Percentiles rank a stretch among this genome's conserved stretches.
Evolutionary conservation across 441 rosid species (phyloP).

Genomic region (Flueggea neowawraea): DNA sequence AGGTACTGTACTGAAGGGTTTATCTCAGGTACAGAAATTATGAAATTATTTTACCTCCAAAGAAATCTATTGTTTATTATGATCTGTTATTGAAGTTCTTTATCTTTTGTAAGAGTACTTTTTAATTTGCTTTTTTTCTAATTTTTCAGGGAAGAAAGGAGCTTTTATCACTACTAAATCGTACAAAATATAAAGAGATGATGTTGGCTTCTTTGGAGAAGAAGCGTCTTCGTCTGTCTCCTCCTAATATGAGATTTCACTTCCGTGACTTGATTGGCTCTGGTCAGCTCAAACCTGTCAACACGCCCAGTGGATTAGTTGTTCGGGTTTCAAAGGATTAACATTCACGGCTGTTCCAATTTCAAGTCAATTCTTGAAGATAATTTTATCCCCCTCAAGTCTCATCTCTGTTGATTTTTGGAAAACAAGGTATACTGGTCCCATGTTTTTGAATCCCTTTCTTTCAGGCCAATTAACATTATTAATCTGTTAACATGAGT

Average conservation of each 20-base stretch:
- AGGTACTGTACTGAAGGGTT: slow-evolving; percentile 82
- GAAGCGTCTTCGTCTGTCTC: slow-evolving; percentile 27
- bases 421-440: no score
- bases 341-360: slow-evolving; percentile 4
- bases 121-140: neutral
- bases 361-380: slow-evolving; percentile 3
- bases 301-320: slow-evolving; percentile 67
- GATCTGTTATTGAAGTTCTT: no score
- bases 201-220: slow-evolving; percentile 65
- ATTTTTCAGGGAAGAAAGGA: slow-evolving; percentile 80
- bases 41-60: no score
- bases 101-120: slow-evolving; percentile 2
- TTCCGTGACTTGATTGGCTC: slow-evolving; percentile 94
- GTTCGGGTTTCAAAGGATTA: slow-evolving; percentile 74
- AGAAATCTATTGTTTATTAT: no score
- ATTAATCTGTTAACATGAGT: no score
- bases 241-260: slow-evolving; percentile 89
- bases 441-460: no score
- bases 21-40: slow-evolving; percentile 57
- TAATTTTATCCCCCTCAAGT: neutral
- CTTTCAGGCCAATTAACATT: no score
- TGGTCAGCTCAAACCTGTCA: slow-evolving; percentile 64
- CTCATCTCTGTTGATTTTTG: no score
- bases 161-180: slow-evolving; percentile 71
- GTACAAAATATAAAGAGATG: slow-evolving; percentile 85